These are phyloP conservation scores for Curvularia sp. DNA, from an alignment of 2,329 filamentous ascomycete species.

Conservation along the genomic window DNA sequence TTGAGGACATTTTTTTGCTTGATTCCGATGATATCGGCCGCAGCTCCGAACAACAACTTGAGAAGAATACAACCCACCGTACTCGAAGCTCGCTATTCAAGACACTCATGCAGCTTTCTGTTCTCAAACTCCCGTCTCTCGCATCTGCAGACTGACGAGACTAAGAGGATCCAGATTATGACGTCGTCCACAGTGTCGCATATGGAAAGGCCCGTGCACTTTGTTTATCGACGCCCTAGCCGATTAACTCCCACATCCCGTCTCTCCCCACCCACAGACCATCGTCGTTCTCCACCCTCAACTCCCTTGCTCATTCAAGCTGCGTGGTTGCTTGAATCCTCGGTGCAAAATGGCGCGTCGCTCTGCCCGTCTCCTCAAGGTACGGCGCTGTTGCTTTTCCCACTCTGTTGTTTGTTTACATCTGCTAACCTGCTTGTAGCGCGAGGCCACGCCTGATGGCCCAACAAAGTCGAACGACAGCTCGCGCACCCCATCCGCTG, in stretches of 20 bases:
- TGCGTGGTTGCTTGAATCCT: constrained; percentile 4
- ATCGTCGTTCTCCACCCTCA: constrained; percentile 26
- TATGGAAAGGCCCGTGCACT: constrained; percentile 20
- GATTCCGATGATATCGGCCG: not conserved
- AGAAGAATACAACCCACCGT: not conserved
- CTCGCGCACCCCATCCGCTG: constrained; percentile 40
- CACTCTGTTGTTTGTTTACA: constrained; percentile 37
- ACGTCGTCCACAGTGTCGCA: constrained; percentile 18
- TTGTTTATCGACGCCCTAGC: constrained; percentile 30
- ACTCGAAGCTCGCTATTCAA: not conserved
- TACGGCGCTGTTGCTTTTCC: constrained; percentile 23
- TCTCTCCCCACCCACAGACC: constrained; percentile 36
- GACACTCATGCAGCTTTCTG: not conserved
- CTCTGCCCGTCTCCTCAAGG: constrained; percentile 48
- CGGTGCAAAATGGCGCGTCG: constrained; percentile 45
- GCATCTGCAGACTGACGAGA: not conserved
- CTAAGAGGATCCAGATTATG: constrained; percentile 10
- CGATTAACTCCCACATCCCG: constrained; percentile 18
- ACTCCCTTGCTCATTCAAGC: constrained; percentile 16
- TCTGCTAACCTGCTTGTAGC: constrained; percentile 35
- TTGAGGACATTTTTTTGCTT: not conserved
- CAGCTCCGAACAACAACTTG: not conserved
- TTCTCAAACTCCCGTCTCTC: not conserved
- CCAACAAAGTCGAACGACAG: constrained; percentile 30
- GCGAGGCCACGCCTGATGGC: constrained; percentile 33